Evolutionary conservation across 495 filamentous ascomycete genomes (phyloP), one percentile per base, ranked within the genome.

Genomic region (Tuber microsphaerosporum): DNA sequence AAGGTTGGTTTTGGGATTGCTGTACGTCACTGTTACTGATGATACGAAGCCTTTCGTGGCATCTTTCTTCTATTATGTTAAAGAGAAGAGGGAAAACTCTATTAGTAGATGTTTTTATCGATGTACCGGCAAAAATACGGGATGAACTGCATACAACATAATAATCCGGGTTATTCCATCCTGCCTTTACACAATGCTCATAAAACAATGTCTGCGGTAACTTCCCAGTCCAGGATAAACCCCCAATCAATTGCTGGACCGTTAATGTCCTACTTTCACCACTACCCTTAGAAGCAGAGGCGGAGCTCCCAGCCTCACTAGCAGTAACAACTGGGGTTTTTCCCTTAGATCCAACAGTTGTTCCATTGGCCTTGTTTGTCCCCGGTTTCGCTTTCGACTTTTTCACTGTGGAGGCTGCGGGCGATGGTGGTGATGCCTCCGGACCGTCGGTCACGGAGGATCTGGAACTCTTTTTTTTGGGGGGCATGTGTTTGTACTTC

Each of bases 171-270:
- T 91, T 95, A 77, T 92, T 91, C 95, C 95, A 99, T 81, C 92
- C 93, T 84, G 94, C 92, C 85, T 94, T 94, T 3, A 43, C 16
- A 56, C 81, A 82, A 85, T 97, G 93, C 87, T 99, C 95, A 26
- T 91, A 91, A 74, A 99, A 89, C 82, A 99, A 87, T 82, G 94
- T 95, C 72, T 97, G 92, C 5, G 95, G 95, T 51, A 99, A 85
- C 83, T 99, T 99, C 48, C 95, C 95, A 0, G 95, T 99, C 96
- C 96, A 99, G 82, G 93, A 97, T 79, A 92, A 89, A 71, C 95
- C 95, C 71, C 93, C 96, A 83, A 99, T 97, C 74, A 99, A 77
- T 73, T 82, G 80, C 61, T 82, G 76, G 26, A 43, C 39, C 8
- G 74, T 73, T 14, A 44, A 46, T 0, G 37, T 70, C 26, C 73